These are phyloP conservation scores for Podaxis mareebaensis DNA, from an alignment of 768 basidiomycete genomes.

Conservation along the genomic window DNA sequence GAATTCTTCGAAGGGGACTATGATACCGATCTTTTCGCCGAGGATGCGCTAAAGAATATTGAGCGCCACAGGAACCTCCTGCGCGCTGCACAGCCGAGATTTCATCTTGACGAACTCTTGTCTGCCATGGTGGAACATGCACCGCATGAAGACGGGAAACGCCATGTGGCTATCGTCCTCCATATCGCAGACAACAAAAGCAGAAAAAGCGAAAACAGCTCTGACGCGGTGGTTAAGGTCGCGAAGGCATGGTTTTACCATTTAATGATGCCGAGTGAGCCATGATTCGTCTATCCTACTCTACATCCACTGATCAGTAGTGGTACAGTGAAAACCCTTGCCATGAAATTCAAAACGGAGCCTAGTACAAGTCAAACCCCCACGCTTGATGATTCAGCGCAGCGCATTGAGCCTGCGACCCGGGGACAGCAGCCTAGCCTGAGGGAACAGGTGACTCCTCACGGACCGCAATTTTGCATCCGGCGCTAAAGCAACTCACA, in stretches of 20 bases:
- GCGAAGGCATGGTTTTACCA: conserved; percentile 23
- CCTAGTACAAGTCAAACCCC: conserved; percentile 9
- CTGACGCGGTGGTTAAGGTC: conserved; percentile 16
- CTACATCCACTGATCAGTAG: neutral
- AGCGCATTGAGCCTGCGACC: neutral
- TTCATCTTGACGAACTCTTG: conserved; percentile 20
- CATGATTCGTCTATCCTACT: neutral
- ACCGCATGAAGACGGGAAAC: conserved; percentile 18
- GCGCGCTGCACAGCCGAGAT: neutral
- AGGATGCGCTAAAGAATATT: neutral
- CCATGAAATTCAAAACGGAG: neutral
- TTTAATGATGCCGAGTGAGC: conserved; percentile 22
- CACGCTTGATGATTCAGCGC: neutral
- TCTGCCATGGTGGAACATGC: conserved; percentile 23
- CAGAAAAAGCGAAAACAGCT: no score
- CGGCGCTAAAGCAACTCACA: neutral
- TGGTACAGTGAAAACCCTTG: neutral
- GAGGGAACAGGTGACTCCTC: neutral
- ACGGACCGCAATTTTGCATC: neutral
- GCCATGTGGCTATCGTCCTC: conserved; percentile 23
- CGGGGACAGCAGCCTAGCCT: neutral
- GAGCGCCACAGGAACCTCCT: neutral
- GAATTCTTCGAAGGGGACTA: neutral
- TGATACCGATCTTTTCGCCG: neutral
- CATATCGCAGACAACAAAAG: conserved; percentile 22